phyloP scores from a whole-genome alignment of 1,139 yeast genomes.

The Lodderomyces theae region DNA sequence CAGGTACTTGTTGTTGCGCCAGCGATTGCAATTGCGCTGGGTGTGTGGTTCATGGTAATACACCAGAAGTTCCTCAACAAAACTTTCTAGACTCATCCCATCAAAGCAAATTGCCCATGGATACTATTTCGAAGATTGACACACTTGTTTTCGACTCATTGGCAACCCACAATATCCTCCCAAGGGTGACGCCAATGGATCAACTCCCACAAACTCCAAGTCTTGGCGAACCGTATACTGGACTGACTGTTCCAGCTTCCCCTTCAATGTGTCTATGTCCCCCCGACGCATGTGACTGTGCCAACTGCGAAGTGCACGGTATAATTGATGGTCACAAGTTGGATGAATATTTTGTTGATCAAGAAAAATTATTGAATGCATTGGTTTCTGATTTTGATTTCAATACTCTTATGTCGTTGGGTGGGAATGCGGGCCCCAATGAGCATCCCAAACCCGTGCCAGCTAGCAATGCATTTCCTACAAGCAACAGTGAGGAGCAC shows the following conservation, averaged over 20 bases:
- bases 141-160: constrained; percentile 7
- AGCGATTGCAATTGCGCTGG: constrained; percentile 47
- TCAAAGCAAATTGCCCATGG: constrained; percentile 1
- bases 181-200: too few relatives aligned
- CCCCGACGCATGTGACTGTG: constrained; percentile 47
- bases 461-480: too few relatives aligned
- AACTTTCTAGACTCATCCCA: neutral
- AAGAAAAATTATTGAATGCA: constrained; percentile 9
- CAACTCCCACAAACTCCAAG: neutral
- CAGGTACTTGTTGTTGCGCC: constrained; percentile 52
- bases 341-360: constrained; percentile 30
- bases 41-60: constrained; percentile 45
- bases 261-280: constrained; percentile 38
- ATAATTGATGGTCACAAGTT: constrained; percentile 48
- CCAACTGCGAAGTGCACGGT: constrained; percentile 55
- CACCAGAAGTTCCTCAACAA: constrained; percentile 6
- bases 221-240: neutral
- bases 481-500: too few relatives aligned
- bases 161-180: neutral
- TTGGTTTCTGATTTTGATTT: constrained; percentile 9
- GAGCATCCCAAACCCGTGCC: too few relatives aligned
- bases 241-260: neutral
- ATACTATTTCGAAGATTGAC: constrained; percentile 4
- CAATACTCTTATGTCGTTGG: constrained; percentile 3
- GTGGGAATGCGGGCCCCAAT: neutral